Percentiles rank a stretch among this genome's conserved stretches.
Conservation (phyloP, 345 rosid species). For the Linum tenue region DNA sequence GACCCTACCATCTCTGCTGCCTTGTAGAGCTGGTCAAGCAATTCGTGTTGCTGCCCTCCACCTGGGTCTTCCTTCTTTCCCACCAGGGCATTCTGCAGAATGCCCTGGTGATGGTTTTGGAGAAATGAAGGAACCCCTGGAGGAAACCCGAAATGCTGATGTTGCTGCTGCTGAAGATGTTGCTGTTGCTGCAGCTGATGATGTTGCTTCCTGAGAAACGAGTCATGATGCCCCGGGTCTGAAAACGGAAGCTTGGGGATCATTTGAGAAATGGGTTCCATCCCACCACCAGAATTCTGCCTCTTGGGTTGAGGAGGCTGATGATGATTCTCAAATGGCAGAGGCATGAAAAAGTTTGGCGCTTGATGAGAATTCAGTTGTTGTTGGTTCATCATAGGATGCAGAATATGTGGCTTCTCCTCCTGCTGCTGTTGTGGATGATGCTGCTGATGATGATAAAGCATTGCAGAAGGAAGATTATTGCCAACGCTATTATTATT, state of each 20-base stretch:
- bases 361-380: slow-evolving; percentile 22
- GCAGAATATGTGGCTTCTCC: slow-evolving; percentile 30
- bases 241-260: slow-evolving; percentile 37
- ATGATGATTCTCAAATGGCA: slow-evolving; percentile 23
- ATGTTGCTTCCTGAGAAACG: slow-evolving; percentile 11
- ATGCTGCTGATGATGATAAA: slow-evolving; percentile 21
- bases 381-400: slow-evolving; percentile 31
- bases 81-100: slow-evolving; percentile 23
- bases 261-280: slow-evolving; percentile 24
- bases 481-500: slow-evolving; percentile 14
- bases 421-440: slow-evolving; percentile 25
- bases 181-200: slow-evolving; percentile 15
- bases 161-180: slow-evolving; percentile 20
- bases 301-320: slow-evolving; percentile 33
- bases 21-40: slow-evolving; percentile 42
- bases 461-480: slow-evolving; percentile 22
- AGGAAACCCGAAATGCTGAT: slow-evolving; percentile 20
- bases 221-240: slow-evolving; percentile 26
- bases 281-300: slow-evolving; percentile 24
- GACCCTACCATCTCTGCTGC: slow-evolving; percentile 47
- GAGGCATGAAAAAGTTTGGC: slow-evolving; percentile 29
- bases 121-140: slow-evolving; percentile 32
- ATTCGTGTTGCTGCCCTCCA: slow-evolving; percentile 26
- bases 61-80: slow-evolving; percentile 24
- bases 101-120: slow-evolving; percentile 8